Conservation (phyloP, 1,139 yeast species). For the Taphrina communis region DNA sequence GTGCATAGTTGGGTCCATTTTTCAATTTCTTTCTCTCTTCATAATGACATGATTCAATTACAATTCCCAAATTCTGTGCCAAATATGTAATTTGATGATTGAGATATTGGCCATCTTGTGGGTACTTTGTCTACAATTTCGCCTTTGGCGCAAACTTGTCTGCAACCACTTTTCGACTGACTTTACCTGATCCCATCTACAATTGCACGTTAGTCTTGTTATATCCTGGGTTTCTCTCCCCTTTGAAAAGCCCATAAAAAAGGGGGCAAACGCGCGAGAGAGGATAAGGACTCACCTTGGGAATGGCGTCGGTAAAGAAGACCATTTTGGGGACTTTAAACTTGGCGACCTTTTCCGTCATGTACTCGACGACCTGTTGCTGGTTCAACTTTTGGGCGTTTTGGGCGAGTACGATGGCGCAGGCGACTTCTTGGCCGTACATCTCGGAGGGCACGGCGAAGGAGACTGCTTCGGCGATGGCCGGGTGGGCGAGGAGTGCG, state of each 20-base stretch:
- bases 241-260: no score
- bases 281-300: conserved; percentile 53
- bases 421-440: conserved; percentile 71
- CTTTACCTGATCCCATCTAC: conserved; percentile 59
- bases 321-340: conserved; percentile 66
- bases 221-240: background rate
- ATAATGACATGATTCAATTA: background rate
- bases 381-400: conserved; percentile 49
- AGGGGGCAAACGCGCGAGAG: background rate
- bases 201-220: background rate
- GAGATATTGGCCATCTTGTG: no score
- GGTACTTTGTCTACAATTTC: conserved; percentile 39
- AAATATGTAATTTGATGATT: no score
- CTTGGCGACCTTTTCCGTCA: conserved; percentile 57
- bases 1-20: conserved; percentile 4
- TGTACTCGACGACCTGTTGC: conserved; percentile 57
- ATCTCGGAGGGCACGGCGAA: conserved; percentile 68
- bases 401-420: conserved; percentile 62
- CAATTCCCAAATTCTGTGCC: no score
- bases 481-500: conserved; percentile 61
- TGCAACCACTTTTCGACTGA: conserved; percentile 67
- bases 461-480: conserved; percentile 68
- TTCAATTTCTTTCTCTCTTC: background rate
- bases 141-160: conserved; percentile 48
- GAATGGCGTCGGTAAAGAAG: conserved; percentile 64